Evolutionary conservation across 768 basidiomycete genomes (phyloP), one percentile per base, ranked within the genome.

Genomic region (Suillus cothurnatus): DNA sequence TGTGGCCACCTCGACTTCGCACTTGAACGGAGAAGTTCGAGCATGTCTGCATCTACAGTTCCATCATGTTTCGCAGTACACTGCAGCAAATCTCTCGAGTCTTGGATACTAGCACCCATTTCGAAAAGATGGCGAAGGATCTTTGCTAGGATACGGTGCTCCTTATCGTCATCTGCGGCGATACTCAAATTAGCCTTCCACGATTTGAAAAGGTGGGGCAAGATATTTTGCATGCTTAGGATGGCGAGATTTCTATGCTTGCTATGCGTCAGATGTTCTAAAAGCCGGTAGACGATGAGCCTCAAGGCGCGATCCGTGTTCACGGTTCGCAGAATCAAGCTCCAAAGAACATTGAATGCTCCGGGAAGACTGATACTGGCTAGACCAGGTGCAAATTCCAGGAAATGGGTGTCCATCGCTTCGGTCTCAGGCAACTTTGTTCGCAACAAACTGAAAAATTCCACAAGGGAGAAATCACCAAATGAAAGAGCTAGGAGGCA

Each of bases 1-100:
- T 88, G 85, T 0, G 90, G 86, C 93, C 93, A 94, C 39, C 87
- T 83, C 45, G 87, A 87, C 73, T 86, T 89, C 82, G 92, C 88
- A 3, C 86, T 87, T 55, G 84, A 82, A 8, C 90, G 85, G 61
- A 94, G 81, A 32, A 93, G 76, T 52, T 92, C 92, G 53, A 94
- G 73, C 41, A 92, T 81, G 56, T 91, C 90, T 7, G 77, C 72
- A 66, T 93, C 86, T 31, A 93, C 73, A 0, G 77, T 80, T 17
- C 83, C 82, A 61, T 85, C 81, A 2, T 76, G 78, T 47, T 74
- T 81, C 55, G 89, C 79, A 0, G 82, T 82, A 32, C 78, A 80
- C 68, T 89, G 86, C 62, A 95, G 87, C 45, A 94, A 83, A 14
- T 72, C 71, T 53, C 89, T 78, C n/a, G 86, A 86, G 38, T 93